Percentiles rank a stretch among this genome's conserved stretches.
phyloP scores from a whole-genome alignment of 2,329 filamentous ascomycete genomes.

The Arachnopeziza araneosa region DNA sequence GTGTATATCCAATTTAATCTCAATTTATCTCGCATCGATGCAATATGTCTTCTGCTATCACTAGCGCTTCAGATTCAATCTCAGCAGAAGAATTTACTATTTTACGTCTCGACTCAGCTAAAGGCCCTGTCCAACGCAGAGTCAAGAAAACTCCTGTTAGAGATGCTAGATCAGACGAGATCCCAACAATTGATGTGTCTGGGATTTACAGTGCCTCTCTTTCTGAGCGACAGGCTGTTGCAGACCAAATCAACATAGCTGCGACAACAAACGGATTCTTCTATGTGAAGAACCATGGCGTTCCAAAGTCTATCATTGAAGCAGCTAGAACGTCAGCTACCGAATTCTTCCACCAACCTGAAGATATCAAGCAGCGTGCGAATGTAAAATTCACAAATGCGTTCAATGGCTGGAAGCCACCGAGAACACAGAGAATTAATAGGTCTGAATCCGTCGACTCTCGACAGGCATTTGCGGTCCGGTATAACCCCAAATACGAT shows the following conservation, averaged over 20 bases:
- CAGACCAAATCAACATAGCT: constrained; percentile 33
- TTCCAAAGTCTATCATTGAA: constrained; percentile 11
- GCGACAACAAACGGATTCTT: constrained; percentile 39
- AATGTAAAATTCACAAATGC: constrained; percentile 6
- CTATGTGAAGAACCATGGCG: constrained; percentile 38
- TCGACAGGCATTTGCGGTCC: constrained; percentile 9
- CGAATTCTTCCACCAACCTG: constrained; percentile 30
- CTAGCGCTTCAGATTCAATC: too few species aligned
- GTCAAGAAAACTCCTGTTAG: constrained; percentile 6
- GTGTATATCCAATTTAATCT: too few species aligned
- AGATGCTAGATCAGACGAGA: constrained; percentile 30
- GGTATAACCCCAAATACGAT: constrained; percentile 9
- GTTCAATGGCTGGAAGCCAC: constrained; percentile 9
- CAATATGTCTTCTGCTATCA: too few species aligned
- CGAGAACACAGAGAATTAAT: constrained; percentile 8
- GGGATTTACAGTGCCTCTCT: constrained; percentile 30
- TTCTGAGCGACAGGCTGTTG: constrained; percentile 32
- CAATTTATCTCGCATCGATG: too few species aligned
- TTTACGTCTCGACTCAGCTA: constrained; percentile 4
- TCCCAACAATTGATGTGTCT: constrained; percentile 40
- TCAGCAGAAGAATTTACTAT: background rate
- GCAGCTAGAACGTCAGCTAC: constrained; percentile 1
- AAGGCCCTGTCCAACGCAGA: constrained; percentile 6
- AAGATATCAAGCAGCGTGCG: constrained; percentile 33
- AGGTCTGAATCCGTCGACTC: constrained; percentile 6